Percentiles rank a stretch among this genome's conserved stretches.
These are phyloP conservation scores for Paecilomyces fulvus DNA, from an alignment of 2,329 filamentous ascomycete species.

Conservation along the genomic window DNA sequence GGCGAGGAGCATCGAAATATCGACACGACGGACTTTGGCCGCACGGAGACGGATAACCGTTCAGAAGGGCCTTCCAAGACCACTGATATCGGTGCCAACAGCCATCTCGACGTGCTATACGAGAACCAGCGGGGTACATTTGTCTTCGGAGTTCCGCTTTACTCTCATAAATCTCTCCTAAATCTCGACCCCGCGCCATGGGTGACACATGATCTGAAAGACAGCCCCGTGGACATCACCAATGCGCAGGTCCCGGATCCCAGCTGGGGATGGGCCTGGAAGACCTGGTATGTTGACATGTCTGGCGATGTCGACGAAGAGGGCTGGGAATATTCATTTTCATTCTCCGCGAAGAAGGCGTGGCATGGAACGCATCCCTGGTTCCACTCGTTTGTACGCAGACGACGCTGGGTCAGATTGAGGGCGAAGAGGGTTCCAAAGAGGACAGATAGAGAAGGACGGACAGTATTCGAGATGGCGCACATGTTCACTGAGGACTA, in stretches of 20 bases:
- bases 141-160: constrained; percentile 81
- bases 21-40: constrained; percentile 10
- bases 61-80: not conserved
- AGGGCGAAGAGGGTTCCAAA: constrained; percentile 54
- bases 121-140: constrained; percentile 93
- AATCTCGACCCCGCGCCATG: constrained; percentile 79
- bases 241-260: constrained; percentile 92
- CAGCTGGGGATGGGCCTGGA: constrained; percentile 84
- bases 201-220: constrained; percentile 59
- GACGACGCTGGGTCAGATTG: constrained; percentile 79
- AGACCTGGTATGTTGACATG: constrained; percentile 66
- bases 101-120: constrained; percentile 76
- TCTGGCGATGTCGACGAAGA: constrained; percentile 77
- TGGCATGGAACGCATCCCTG: constrained; percentile 87
- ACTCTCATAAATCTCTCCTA: constrained; percentile 75
- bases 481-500: constrained; percentile 69
- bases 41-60: constrained; percentile 1
- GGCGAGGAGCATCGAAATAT: constrained; percentile 6
- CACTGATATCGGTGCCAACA: constrained; percentile 2
- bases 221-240: constrained; percentile 60
- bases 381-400: constrained; percentile 91
- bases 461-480: constrained; percentile 36
- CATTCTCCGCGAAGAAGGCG: constrained; percentile 63
- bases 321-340: constrained; percentile 94
- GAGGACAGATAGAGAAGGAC: constrained; percentile 9